Evolutionary conservation across 495 filamentous ascomycete species (phyloP), one percentile per base, ranked within the genome.

Genomic region (Bacidia gigantensis): DNA sequence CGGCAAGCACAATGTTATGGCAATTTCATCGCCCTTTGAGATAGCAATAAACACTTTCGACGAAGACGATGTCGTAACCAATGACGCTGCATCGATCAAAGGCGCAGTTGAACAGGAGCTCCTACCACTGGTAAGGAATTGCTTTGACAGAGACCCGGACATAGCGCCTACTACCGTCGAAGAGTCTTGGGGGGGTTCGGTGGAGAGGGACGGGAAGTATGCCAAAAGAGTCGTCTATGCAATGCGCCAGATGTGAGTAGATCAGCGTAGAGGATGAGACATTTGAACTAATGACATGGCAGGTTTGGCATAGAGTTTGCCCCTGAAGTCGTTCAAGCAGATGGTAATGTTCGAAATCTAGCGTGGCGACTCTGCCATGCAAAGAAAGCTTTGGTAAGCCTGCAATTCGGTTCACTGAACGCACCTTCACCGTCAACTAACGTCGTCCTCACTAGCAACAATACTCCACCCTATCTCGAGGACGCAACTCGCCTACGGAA

Each of bases 281-380:
- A n/a, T n/a, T 22, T 2, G 24, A 17, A 35, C 29, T 35, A 7
- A 5, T 35, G 29, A 35, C 29, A 43, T 9, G 24, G 26, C 49
- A 76, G 78, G 76, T 98, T 98, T 62, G 93, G 92, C 50, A 82
- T 98, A 53, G 93, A 98, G 65, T 83, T 98, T 56, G 87, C 93
- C 5, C 83, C 89, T 2, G 86, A 86, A 46, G 93, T 98, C 11
- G 92, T 98, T 40, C 80, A 82, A 51, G 87, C 89, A 1, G 92
- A 98, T 72, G 90, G 93, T 3, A 92, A 82, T 22, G 87, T 97
- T 24, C 78, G 72, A 61, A 94, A 94, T 61, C 71, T 98, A 41
- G 86, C 89, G 23, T 97, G 92, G 93, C 78, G 92, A 59, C 86
- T 98, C 54, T 93, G 84, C 64, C 92, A 89, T 64, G 93, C 89